Evolutionary conservation across 2,329 filamentous ascomycete species (phyloP).

Genomic region (Verticillium albo-atrum): DNA sequence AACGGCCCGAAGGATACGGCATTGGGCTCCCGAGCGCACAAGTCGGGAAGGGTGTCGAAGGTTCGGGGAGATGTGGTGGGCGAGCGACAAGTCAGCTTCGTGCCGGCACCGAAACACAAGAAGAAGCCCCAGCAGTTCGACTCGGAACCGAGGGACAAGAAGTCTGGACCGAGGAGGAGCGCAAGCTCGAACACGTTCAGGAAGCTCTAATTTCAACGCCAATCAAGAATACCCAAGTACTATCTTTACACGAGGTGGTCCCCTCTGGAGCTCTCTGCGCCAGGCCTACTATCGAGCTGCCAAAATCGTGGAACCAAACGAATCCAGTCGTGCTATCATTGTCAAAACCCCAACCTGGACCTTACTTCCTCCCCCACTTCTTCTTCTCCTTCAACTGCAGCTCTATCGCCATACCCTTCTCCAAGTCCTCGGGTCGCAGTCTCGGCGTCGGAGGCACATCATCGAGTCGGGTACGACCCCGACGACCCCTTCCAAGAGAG

Average conservation of each 20-base stretch:
- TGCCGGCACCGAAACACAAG: slow-evolving; percentile 54
- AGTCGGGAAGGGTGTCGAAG: slow-evolving; percentile 41
- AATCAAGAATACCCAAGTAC: neutral
- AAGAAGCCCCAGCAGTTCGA: slow-evolving; percentile 28
- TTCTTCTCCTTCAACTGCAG: slow-evolving; percentile 28
- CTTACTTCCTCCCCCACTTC: slow-evolving; percentile 17
- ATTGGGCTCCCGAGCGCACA: slow-evolving; percentile 52
- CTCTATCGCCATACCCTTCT: slow-evolving; percentile 47
- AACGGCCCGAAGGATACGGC: slow-evolving; percentile 54
- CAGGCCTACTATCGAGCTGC: neutral
- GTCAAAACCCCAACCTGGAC: neutral
- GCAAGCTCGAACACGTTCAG: slow-evolving; percentile 74
- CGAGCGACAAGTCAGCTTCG: slow-evolving; percentile 69
- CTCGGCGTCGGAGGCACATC: slow-evolving; percentile 58
- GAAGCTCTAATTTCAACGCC: slow-evolving; percentile 43
- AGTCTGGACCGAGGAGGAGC: slow-evolving; percentile 53
- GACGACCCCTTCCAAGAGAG: slow-evolving; percentile 13
- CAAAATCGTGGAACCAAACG: neutral
- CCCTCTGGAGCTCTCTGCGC: neutral
- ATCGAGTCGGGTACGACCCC: slow-evolving; percentile 42
- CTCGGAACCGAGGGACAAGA: slow-evolving; percentile 24
- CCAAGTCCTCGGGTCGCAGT: slow-evolving; percentile 49
- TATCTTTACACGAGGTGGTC: neutral
- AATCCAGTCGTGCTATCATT: neutral
- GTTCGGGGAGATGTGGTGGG: slow-evolving; percentile 49